Evolutionary conservation across 352 stramenopile species (phyloP).

Genomic region (Saprolegnia parasitica): DNA sequence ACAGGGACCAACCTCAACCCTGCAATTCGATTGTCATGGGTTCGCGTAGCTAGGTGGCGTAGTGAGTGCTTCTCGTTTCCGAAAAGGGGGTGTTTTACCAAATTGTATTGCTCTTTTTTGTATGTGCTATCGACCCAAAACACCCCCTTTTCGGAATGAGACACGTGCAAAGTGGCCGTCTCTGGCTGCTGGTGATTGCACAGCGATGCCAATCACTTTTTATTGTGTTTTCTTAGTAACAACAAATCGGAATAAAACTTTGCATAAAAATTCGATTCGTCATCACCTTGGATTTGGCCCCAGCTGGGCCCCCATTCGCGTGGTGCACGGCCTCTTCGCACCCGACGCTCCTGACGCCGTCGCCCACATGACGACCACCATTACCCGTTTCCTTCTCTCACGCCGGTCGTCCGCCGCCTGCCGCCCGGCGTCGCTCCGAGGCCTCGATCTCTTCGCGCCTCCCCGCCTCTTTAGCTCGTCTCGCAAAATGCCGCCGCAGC

Average conservation of each 20-base stretch:
- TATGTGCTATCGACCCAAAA: neutral
- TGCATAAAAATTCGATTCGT: constrained; percentile 6
- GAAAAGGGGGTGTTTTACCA: no score
- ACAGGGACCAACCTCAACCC: no score
- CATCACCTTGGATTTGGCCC: neutral
- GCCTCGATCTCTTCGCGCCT: neutral
- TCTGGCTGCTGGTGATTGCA: constrained; percentile 13
- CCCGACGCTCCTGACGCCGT: neutral
- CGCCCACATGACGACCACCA: neutral
- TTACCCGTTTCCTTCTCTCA: constrained; percentile 10
- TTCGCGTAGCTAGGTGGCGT: no score
- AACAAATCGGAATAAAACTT: neutral
- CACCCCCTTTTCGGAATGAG: neutral
- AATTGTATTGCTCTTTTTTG: no score
- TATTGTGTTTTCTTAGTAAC: neutral
- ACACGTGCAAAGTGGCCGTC: neutral
- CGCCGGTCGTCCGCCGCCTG: neutral
- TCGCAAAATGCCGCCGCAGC: neutral
- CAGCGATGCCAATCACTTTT: constrained; percentile 16
- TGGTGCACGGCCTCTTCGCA: constrained; percentile 10
- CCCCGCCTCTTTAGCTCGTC: neutral
- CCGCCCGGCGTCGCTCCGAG: neutral
- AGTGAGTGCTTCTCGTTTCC: no score
- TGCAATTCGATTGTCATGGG: no score
- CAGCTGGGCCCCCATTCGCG: neutral